These are phyloP conservation scores for Amanita pallidorosea DNA, from an alignment of 768 basidiomycete genomes.

Conservation along the genomic window DNA sequence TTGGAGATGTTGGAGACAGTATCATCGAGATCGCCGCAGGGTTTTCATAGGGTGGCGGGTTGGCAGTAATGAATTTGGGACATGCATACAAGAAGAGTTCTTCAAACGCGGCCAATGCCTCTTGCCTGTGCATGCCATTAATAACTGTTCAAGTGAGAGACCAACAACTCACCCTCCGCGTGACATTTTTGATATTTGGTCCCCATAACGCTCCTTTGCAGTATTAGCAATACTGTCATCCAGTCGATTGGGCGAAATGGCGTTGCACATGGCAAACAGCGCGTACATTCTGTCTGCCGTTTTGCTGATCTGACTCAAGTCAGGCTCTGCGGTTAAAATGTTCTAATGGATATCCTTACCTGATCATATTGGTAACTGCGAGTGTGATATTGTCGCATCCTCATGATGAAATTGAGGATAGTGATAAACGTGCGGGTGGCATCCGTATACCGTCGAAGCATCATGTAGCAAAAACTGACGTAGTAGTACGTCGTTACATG, in stretches of 20 bases:
- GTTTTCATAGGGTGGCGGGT: slow-evolving; percentile 90
- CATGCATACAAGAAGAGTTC: slow-evolving; percentile 93
- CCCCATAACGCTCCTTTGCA: slow-evolving; percentile 89
- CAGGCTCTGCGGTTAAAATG: not conserved
- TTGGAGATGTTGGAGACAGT: slow-evolving; percentile 24
- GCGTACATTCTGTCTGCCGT: slow-evolving; percentile 98
- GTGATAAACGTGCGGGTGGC: slow-evolving; percentile 90
- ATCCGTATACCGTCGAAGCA: slow-evolving; percentile 89
- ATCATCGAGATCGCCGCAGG: slow-evolving; percentile 44
- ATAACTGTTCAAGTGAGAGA: not conserved
- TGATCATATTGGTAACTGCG: slow-evolving; percentile 95
- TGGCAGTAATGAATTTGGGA: slow-evolving; percentile 94
- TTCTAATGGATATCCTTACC: slow-evolving; percentile 25
- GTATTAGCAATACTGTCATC: slow-evolving; percentile 93
- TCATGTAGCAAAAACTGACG: slow-evolving; percentile 94
- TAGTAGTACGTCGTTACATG: slow-evolving; percentile 94
- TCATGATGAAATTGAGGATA: slow-evolving; percentile 89
- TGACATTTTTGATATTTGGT: slow-evolving; percentile 79
- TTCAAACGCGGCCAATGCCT: slow-evolving; percentile 72
- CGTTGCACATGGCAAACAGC: slow-evolving; percentile 86
- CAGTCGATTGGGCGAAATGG: slow-evolving; percentile 82
- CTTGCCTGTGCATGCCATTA: slow-evolving; percentile 32
- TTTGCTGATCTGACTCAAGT: slow-evolving; percentile 70
- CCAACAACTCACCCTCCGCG: slow-evolving; percentile 47
- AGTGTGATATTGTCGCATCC: slow-evolving; percentile 96